Evolutionary conservation across 176 grass and related monocot species (phyloP).

Genomic region (Oryza glumipatula): DNA sequence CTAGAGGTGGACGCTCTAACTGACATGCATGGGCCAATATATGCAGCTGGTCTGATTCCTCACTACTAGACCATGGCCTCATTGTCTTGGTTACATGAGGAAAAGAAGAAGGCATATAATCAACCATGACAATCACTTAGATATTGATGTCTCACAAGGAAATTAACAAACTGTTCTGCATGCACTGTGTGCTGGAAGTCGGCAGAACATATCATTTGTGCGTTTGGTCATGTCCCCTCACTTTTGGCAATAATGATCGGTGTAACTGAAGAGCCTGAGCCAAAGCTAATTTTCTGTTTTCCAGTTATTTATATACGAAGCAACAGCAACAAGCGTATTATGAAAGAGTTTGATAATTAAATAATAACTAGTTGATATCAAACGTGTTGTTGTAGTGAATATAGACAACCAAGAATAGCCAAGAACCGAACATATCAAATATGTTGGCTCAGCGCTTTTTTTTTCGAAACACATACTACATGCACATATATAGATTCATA

Average conservation of each 20-base stretch:
- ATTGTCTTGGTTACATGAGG: conserved; percentile 24
- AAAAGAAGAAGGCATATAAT: conserved; percentile 28
- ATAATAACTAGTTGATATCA: no score
- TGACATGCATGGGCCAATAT: background rate
- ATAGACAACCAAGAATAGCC: no score
- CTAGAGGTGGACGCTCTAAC: background rate
- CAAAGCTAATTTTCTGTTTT: background rate
- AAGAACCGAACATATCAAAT: no score
- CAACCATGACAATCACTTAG: background rate
- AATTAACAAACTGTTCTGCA: conserved; percentile 1
- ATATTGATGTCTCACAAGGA: conserved; percentile 31
- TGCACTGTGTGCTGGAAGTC: background rate
- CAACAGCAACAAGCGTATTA: no score
- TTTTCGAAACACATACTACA: no score
- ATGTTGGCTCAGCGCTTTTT: no score
- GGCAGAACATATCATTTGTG: conserved; percentile 9
- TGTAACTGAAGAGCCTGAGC: background rate
- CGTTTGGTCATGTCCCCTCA: conserved; percentile 25
- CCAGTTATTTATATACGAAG: background rate
- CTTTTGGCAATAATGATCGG: conserved; percentile 28
- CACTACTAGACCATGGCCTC: background rate
- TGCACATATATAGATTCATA: no score
- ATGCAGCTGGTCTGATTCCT: background rate
- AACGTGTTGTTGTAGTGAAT: no score
- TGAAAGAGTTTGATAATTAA: no score